A percentile compares a stretch with the other conserved stretches of the same genome.
These are phyloP conservation scores for Psidium guajava DNA, from an alignment of 345 rosid genomes.

Conservation along the genomic window DNA sequence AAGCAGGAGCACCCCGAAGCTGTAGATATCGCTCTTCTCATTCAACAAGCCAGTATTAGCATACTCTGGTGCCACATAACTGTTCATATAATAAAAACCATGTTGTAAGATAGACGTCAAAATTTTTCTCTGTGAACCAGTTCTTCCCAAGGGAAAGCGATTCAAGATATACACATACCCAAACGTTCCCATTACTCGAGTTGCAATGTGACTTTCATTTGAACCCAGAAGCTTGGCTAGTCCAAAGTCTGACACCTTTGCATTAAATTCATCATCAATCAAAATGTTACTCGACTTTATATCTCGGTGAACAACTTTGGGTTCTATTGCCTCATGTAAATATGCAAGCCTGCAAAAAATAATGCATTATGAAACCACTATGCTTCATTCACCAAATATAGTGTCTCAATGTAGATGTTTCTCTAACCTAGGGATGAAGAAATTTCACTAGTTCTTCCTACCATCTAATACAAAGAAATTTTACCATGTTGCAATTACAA, in stretches of 20 bases:
- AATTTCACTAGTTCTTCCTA: neutral
- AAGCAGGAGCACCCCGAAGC: constrained; percentile 87
- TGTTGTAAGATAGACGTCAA: neutral
- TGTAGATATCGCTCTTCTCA: constrained; percentile 90
- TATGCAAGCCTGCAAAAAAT: constrained; percentile 71
- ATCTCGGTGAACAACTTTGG: constrained; percentile 91
- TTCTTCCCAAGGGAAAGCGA: neutral
- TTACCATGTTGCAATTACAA: neutral
- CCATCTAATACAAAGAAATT: neutral
- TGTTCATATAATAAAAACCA: constrained; percentile 7
- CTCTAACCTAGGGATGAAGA: neutral
- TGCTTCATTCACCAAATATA: neutral
- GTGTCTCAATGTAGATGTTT: neutral
- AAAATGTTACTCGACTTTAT: constrained; percentile 95
- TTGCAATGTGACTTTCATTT: constrained; percentile 82
- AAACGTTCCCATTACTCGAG: constrained; percentile 98
- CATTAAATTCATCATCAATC: constrained; percentile 73
- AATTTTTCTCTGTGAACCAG: neutral
- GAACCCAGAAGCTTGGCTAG: constrained; percentile 86
- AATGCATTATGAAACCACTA: neutral
- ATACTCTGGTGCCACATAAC: constrained; percentile 96
- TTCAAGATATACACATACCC: constrained; percentile 42
- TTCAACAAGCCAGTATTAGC: constrained; percentile 81
- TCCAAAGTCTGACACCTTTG: constrained; percentile 96
- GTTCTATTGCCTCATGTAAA: constrained; percentile 96